Base-by-base conservation (phyloP, 441 rosid species). In the Corymbia citriodora region DNA sequence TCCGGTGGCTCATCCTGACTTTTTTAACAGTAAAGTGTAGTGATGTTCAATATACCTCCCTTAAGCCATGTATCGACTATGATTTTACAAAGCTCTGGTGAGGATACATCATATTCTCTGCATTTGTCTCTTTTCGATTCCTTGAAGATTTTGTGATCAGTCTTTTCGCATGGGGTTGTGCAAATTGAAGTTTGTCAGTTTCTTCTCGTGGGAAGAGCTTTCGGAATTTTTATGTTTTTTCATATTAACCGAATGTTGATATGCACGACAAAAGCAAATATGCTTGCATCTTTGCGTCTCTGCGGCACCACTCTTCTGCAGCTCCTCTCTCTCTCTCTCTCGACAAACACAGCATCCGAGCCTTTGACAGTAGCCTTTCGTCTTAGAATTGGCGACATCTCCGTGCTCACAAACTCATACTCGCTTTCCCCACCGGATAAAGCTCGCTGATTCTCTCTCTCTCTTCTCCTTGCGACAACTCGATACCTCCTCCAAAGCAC, bases 11-110 rank as follows among this genome's bases (percentile, higher is more conserved):
- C 57, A 54, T 16, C 57, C 3, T 0, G 0, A 54, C 4, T 25
- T 18, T 18, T 55, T 3, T 1, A 55, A 55, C 0, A 3, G 59
- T 55, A 55, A 55, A 55, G 0, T 23, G 25, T 0, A 0, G 10
- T 19, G 1, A 55, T 10, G 0, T 55, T 10, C 4, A 2, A 19
- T 3, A 19, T 4, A 8, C 25, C 21, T 55, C 10, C 10, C 10
- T 55, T 8, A 4, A 3, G 59, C 4, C 25, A 19, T 55, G 9
- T 8, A 19, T 0, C 4, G 0, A 55, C 10, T 10, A 18, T 8
- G 10, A 55, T 55, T 55, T 55, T 19, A 8, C 59, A 40, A 55
- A 55, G 59, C 59, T 8, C 2, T 0, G 61, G 27, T 55, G 61
- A 3, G 21, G 10, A 19, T 21, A 9, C 59, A 55, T 55, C 10